Evolutionary conservation across 139 green algal species (phyloP).

Genomic region (Chlorella ohadii): DNA sequence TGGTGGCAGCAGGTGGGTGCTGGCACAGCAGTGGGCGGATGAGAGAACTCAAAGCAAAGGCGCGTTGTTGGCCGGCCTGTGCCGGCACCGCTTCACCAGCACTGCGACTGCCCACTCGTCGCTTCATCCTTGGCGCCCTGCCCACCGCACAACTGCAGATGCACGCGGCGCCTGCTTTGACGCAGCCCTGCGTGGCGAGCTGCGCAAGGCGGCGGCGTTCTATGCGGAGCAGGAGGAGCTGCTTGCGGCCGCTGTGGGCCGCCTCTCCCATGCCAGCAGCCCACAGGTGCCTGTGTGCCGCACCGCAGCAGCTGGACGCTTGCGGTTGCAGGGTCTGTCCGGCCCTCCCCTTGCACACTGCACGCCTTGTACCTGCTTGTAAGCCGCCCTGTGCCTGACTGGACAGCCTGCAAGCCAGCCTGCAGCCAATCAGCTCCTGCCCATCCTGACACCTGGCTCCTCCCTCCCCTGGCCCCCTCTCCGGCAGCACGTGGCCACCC

Average conservation of each 20-base stretch:
- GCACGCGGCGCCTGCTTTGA: slow-evolving; percentile 52
- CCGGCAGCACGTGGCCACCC: neutral
- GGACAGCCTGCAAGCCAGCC: no score
- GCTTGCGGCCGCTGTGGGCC: neutral
- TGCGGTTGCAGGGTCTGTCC: no score
- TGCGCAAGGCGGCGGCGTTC: slow-evolving; percentile 70
- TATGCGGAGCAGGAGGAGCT: slow-evolving; percentile 60
- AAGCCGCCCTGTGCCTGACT: no score
- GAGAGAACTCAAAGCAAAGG: neutral
- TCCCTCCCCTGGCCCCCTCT: no score
- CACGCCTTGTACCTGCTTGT: no score
- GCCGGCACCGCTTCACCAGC: no score
- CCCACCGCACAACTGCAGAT: slow-evolving; percentile 61
- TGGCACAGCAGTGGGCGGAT: neutral
- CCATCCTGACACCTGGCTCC: no score
- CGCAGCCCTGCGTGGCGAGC: slow-evolving; percentile 56
- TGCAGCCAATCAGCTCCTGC: neutral
- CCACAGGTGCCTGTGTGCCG: neutral
- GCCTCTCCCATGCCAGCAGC: slow-evolving; percentile 6
- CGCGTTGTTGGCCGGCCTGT: neutral
- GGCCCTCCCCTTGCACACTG: no score
- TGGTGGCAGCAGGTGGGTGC: slow-evolving; percentile 43
- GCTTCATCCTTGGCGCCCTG: no score
- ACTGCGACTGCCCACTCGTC: no score
- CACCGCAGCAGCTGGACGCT: no score